Evolutionary conservation across 257 asterid genomes (phyloP).

Genomic region (Ilex aquifolium): DNA sequence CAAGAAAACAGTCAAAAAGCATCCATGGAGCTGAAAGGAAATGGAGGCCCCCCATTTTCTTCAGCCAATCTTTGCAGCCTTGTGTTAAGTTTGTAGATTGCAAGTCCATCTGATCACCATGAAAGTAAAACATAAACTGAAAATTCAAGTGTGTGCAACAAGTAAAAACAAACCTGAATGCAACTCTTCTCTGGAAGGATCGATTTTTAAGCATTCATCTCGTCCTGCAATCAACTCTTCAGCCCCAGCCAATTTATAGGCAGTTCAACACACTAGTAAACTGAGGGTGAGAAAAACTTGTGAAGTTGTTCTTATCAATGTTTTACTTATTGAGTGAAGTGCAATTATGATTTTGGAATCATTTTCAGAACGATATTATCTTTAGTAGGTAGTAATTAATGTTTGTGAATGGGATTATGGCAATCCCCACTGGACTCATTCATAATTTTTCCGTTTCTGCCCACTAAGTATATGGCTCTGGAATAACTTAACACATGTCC

Average conservation of each 20-base stretch:
- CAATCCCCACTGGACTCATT: constrained; percentile 19
- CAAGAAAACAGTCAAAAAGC: constrained; percentile 6
- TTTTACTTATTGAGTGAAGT: constrained; percentile 14
- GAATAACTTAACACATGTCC: constrained; percentile 21
- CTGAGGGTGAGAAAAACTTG: constrained; percentile 10
- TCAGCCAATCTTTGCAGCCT: constrained; percentile 2
- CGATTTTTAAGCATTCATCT: constrained; percentile 8
- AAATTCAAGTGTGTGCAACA: constrained; percentile 5
- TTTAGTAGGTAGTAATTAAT: constrained; percentile 39
- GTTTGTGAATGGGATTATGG: constrained; percentile 13
- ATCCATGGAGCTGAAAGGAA: constrained; percentile 6
- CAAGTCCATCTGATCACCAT: background rate
- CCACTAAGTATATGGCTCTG: constrained; percentile 7
- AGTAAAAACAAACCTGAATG: constrained; percentile 15
- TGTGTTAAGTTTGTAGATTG: too few relatives aligned
- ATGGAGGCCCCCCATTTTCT: constrained; percentile 3
- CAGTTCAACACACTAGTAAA: constrained; percentile 4
- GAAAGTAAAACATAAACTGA: constrained; percentile 1
- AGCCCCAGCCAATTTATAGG: constrained; percentile 23
- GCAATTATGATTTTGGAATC: constrained; percentile 26
- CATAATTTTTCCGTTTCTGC: constrained; percentile 17
- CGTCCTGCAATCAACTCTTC: constrained; percentile 1
- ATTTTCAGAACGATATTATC: constrained; percentile 21
- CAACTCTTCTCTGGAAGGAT: background rate
- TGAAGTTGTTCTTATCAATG: constrained; percentile 29